phyloP scores from a whole-genome alignment of 2,329 filamentous ascomycete species.

The Cercospora zeae-maydis region DNA sequence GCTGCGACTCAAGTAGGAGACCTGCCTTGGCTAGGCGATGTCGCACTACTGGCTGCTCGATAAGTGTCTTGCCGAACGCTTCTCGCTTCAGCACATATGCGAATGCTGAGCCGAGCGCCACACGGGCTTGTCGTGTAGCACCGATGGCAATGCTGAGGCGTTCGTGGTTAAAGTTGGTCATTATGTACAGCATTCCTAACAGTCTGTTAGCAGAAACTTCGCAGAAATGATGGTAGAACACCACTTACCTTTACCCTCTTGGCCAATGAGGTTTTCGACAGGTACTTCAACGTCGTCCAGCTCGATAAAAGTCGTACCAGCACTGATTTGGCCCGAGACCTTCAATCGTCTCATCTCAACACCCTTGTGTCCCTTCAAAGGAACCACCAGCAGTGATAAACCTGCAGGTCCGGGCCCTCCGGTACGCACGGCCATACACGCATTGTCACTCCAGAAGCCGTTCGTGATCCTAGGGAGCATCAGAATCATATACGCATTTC shows the following conservation, averaged over 20 bases:
- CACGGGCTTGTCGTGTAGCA: slow-evolving; percentile 59
- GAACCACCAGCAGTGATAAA: slow-evolving; percentile 65
- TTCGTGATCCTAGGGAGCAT: slow-evolving; percentile 60
- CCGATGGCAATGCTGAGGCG: slow-evolving; percentile 64
- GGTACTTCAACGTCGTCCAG: slow-evolving; percentile 72
- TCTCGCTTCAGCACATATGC: slow-evolving; percentile 63
- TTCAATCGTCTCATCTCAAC: slow-evolving; percentile 66
- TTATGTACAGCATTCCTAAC: slow-evolving; percentile 45
- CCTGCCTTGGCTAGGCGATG: slow-evolving; percentile 69
- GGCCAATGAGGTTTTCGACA: slow-evolving; percentile 64
- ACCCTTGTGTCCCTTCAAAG: slow-evolving; percentile 63
- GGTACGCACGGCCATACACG: slow-evolving; percentile 69
- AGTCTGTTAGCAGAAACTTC: slow-evolving; percentile 64
- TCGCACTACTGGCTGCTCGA: slow-evolving; percentile 71
- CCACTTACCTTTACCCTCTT: slow-evolving; percentile 67
- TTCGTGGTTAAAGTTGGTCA: slow-evolving; percentile 69
- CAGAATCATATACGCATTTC: background rate
- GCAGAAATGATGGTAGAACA: slow-evolving; percentile 54
- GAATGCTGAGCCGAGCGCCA: slow-evolving; percentile 58
- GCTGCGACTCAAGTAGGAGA: slow-evolving; percentile 64
- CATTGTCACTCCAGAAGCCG: slow-evolving; percentile 66
- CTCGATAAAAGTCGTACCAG: slow-evolving; percentile 72
- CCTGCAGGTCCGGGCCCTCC: slow-evolving; percentile 62
- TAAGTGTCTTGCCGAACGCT: slow-evolving; percentile 64
- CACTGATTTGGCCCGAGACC: slow-evolving; percentile 61